phyloP scores from a whole-genome alignment of 306 rosid species.

The Malus sylvestris region DNA sequence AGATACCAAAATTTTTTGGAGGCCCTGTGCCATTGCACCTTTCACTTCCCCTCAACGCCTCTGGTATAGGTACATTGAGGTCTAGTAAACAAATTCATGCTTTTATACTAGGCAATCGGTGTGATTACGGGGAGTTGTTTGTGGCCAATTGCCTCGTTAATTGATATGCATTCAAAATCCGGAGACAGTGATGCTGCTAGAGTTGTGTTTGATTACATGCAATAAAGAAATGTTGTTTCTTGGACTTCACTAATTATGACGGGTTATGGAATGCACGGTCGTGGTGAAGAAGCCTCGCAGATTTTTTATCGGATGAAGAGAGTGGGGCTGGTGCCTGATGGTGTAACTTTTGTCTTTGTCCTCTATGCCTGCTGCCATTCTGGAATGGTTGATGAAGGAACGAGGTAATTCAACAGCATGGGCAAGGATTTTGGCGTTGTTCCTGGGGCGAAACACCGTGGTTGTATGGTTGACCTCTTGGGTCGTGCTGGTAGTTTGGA shows the following conservation, averaged over 20 bases:
- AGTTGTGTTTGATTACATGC: constrained; percentile 52
- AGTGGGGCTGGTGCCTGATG: constrained; percentile 48
- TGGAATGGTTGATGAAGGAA: constrained; percentile 68
- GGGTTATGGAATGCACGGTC: constrained; percentile 85
- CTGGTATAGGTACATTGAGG: constrained; percentile 50
- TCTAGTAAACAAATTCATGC: constrained; percentile 66
- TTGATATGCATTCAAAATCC: constrained; percentile 83
- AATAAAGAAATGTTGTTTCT: constrained; percentile 54
- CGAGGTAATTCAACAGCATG: constrained; percentile 55
- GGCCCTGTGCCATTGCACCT: too few relatives aligned
- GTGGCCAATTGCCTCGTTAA: constrained; percentile 61
- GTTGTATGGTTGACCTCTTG: constrained; percentile 82
- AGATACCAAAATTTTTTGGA: too few relatives aligned
- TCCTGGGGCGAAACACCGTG: constrained; percentile 77
- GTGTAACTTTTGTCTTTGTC: constrained; percentile 62
- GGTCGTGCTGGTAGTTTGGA: constrained; percentile 74
- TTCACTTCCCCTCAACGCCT: too few relatives aligned
- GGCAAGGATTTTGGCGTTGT: constrained; percentile 44
- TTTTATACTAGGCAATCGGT: constrained; percentile 44
- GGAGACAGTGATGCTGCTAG: constrained; percentile 74
- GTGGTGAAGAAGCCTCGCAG: constrained; percentile 62
- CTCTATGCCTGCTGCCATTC: constrained; percentile 90
- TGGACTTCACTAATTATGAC: constrained; percentile 72
- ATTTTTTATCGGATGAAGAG: constrained; percentile 57
- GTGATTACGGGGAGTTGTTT: constrained; percentile 36